A percentile compares a stretch with the other conserved stretches of the same genome.
These are phyloP conservation scores for Botrytis sinoallii DNA, from an alignment of 2,329 filamentous ascomycete species.

Conservation along the genomic window DNA sequence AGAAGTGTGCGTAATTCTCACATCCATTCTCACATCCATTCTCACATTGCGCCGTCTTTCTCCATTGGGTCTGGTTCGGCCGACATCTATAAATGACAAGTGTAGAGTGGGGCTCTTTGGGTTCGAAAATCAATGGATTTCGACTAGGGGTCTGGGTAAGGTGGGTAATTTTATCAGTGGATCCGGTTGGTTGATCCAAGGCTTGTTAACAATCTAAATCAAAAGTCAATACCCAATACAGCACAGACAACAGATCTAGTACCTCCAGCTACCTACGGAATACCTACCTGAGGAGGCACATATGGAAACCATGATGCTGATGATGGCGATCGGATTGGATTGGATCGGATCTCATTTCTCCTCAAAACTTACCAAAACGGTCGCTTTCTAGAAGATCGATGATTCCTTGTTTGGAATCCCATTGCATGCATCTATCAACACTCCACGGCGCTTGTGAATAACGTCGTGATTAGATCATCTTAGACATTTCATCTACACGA, in stretches of 20 bases:
- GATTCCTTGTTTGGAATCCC: neutral
- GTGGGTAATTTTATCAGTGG: neutral
- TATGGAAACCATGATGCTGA: neutral
- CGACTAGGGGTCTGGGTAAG: neutral
- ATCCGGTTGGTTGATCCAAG: neutral
- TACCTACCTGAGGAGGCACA: neutral
- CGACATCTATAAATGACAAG: slow-evolving; percentile 2
- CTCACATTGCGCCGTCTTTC: neutral
- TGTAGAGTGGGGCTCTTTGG: neutral
- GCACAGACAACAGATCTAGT: neutral
- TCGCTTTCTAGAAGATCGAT: neutral
- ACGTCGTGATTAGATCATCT: neutral
- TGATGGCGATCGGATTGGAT: neutral
- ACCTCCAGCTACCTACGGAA: too few relatives aligned
- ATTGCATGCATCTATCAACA: neutral
- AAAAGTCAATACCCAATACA: neutral
- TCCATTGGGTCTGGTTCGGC: neutral
- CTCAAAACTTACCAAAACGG: too few relatives aligned
- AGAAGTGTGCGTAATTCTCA: neutral
- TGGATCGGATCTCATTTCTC: too few relatives aligned
- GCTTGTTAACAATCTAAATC: neutral
- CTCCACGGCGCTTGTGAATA: neutral
- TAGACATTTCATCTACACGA: neutral
- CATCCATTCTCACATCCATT: neutral
- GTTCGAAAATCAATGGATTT: neutral